Evolutionary conservation across 2,329 filamentous ascomycete genomes (phyloP), one percentile per base, ranked within the genome.

Genomic region (Sclerotinia subarctica): DNA sequence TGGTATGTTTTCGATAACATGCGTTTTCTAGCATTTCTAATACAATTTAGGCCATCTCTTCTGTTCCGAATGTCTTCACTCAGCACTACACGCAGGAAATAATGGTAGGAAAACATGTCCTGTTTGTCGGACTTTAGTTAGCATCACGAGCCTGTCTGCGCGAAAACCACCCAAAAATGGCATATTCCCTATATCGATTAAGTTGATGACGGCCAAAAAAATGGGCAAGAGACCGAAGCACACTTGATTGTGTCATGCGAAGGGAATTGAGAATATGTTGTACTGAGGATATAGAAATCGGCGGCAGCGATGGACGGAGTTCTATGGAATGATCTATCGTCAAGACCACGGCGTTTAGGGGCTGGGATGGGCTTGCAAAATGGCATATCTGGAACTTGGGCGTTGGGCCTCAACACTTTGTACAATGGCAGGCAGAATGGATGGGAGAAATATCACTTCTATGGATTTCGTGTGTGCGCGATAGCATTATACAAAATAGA

Each of bases 61-160:
- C 75, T 90, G 88, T 71, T 83, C 84, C 57, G 82, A 84, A 68
- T 90, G 88, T 73, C 80, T 90, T 2, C 85, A 88, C 73, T 83
- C 84, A 15, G 85, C 87, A 5, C 81, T 90, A 2, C 79, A 86
- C 68, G 85, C 86, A 44, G 84, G 87, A 64, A 70, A 62, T 5
- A 62, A 59, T n/a, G 84, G 82, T 68, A 84, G 84, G 68, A 76
- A 76, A 59, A 83, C 84, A 66, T 90, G 88, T 68, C 88, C 88
- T 0, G 88, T 90, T 71, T 90, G 88, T 76, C 82, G 88, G 44
- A 81, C 86, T 57, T 85, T 85, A 68, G 81, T 90, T 54, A 85
- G 86, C 66, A 79, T 80, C 53, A 82, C 81, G 76, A 26, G 82
- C 83, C 68, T 80, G 74, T 8, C 73, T 11, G 46, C 73, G 82